Evolutionary conservation across 2,329 filamentous ascomycete genomes (phyloP), one percentile per base, ranked within the genome.

Genomic region (Onygenales sp.): DNA sequence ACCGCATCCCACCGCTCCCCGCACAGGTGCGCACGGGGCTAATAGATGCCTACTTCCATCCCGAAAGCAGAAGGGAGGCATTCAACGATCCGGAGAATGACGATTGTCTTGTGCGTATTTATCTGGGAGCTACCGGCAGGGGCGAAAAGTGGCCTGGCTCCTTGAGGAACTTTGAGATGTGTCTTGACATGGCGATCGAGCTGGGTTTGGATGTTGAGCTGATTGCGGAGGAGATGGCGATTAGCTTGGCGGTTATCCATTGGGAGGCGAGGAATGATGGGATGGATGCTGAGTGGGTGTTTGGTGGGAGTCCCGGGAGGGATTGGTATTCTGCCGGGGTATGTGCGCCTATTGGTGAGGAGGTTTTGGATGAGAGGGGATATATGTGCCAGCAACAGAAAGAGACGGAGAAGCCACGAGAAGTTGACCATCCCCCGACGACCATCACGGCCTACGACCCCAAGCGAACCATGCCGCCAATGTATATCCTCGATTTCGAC

Each of bases 251-350:
- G 9, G 27, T 56, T 7, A 36, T 59, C 32, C 55, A 59, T 42
- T 59, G 56, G 57, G 33, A 56, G 36, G 57, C 56, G 14, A 36
- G 43, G 14, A 48, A 55, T 33, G 54, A 58, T 31, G 52, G 43
- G 10, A 49, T 52, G 51, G 57, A 57, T 31, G 54, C 54, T n/a
- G 57, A 59, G 21, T 57, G 57, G 27, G 57, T 59, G 5, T 51
- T 59, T 5, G 57, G 57, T 39, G 13, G 36, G 9, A 3, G 9
- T n/a, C 2, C 36, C 1, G 9, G 36, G 9, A 39, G 36, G 9
- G 36, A 7, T 3, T 39, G 9, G 36, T 27, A 27, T 27, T 5
- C 36, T 39, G 36, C 2, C 2, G 36, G 36, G 13, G 13, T 2
- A 27, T 27, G 21, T 27, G 21, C 3, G 21, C 3, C 21, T 27